Percentiles rank a stretch among this genome's conserved stretches.
Conservation (phyloP, 2,329 filamentous ascomycete genomes). For the Aspergillus felis region DNA sequence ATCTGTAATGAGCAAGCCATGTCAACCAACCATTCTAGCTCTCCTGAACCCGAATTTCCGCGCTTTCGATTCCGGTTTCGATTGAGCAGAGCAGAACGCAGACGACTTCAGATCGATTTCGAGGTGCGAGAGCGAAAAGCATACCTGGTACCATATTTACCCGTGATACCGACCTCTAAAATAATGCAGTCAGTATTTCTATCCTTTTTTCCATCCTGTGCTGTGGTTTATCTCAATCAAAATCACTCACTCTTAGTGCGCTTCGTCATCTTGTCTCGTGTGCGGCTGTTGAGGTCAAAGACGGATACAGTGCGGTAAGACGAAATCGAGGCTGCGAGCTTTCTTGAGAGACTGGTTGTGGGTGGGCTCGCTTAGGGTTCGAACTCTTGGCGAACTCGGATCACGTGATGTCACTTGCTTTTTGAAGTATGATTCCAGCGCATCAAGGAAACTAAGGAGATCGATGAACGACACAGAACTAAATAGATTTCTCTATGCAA, state of each 20-base stretch:
- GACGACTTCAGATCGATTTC: slow-evolving; percentile 14
- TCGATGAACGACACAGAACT: background rate
- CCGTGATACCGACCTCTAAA: slow-evolving; percentile 88
- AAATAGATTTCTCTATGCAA: background rate
- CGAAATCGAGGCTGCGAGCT: slow-evolving; percentile 30
- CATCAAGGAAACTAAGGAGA: background rate
- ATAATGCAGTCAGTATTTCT: slow-evolving; percentile 8
- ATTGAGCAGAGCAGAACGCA: slow-evolving; percentile 9
- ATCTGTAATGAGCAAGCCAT: slow-evolving; percentile 52
- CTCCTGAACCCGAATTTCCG: slow-evolving; percentile 12
- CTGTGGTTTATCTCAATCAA: background rate
- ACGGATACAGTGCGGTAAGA: slow-evolving; percentile 32
- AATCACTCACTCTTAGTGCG: slow-evolving; percentile 70
- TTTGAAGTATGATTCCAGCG: background rate
- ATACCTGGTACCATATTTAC: slow-evolving; percentile 97
- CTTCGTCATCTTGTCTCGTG: slow-evolving; percentile 76
- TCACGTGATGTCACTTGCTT: slow-evolving; percentile 24
- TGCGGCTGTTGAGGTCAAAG: slow-evolving; percentile 36
- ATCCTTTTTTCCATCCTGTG: background rate
- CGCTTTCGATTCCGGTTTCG: slow-evolving; percentile 12
- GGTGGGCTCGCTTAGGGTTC: slow-evolving; percentile 39
- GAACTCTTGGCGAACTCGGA: slow-evolving; percentile 18
- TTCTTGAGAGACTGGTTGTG: slow-evolving; percentile 32
- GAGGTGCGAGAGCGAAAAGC: slow-evolving; percentile 36
- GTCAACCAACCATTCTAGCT: slow-evolving; percentile 17